Percentiles rank a stretch among this genome's conserved stretches.
Evolutionary conservation across 2,329 filamentous ascomycete species (phyloP).

Genomic region (Ceratocystis harringtonii): DNA sequence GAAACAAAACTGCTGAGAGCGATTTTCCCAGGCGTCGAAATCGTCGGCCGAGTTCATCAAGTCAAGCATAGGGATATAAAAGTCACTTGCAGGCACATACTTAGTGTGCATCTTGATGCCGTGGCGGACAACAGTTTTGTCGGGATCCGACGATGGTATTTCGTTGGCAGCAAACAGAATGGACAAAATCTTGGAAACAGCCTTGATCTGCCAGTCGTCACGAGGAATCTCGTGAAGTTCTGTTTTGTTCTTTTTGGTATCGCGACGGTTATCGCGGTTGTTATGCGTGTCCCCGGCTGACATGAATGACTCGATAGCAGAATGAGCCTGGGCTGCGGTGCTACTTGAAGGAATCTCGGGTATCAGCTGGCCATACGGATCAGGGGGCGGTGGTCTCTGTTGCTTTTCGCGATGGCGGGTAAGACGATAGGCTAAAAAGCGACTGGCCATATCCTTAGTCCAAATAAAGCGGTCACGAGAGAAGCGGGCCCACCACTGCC

Average conservation of each 20-base stretch:
- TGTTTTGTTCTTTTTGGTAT: neutral
- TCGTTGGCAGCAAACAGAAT: slow-evolving; percentile 74
- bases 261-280: neutral
- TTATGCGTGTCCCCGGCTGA: neutral
- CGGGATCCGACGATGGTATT: slow-evolving; percentile 23
- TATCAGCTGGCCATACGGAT: slow-evolving; percentile 52
- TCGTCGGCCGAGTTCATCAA: slow-evolving; percentile 63
- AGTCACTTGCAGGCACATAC: slow-evolving; percentile 64
- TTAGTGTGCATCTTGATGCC: slow-evolving; percentile 37
- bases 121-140: slow-evolving; percentile 21
- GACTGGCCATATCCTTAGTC: slow-evolving; percentile 60
- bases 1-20: slow-evolving; percentile 43
- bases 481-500: slow-evolving; percentile 63
- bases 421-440: slow-evolving; percentile 70
- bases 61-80: slow-evolving; percentile 77
- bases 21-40: slow-evolving; percentile 74
- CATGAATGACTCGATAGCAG: slow-evolving; percentile 8
- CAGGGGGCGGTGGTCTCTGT: slow-evolving; percentile 40
- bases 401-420: slow-evolving; percentile 55
- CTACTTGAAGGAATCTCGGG: slow-evolving; percentile 44
- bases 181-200: slow-evolving; percentile 64
- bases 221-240: slow-evolving; percentile 3
- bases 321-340: slow-evolving; percentile 1
- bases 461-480: slow-evolving; percentile 52
- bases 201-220: slow-evolving; percentile 82